Conservation (phyloP, 768 basidiomycete genomes). For the Daedaleopsis sinensis region DNA sequence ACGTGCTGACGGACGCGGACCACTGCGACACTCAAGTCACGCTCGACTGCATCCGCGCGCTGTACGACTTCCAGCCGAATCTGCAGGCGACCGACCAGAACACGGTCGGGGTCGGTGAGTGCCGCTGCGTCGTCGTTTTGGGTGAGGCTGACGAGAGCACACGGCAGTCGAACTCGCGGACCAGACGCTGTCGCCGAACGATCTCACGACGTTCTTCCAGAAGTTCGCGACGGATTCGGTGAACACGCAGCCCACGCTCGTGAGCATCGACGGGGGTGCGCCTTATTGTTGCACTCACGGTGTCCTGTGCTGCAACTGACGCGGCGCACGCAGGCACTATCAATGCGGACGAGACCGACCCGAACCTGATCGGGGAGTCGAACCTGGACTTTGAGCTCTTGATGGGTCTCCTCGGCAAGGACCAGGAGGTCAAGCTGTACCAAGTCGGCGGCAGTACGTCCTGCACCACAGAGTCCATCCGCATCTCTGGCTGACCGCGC, state of each 20-base stretch:
- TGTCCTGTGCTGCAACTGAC: not conserved
- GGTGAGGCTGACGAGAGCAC: not conserved
- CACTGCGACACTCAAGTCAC: slow-evolving; percentile 26
- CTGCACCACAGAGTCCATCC: slow-evolving; percentile 1
- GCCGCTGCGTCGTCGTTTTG: not conserved
- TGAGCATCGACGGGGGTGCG: slow-evolving; percentile 39
- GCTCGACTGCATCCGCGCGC: slow-evolving; percentile 31
- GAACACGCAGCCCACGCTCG: slow-evolving; percentile 40
- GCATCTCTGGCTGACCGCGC: not conserved
- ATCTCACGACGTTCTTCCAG: slow-evolving; percentile 44
- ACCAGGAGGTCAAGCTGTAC: slow-evolving; percentile 21
- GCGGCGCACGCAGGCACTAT: not conserved
- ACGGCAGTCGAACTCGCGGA: slow-evolving; percentile 46
- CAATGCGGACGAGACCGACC: slow-evolving; percentile 33
- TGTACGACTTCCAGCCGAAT: slow-evolving; percentile 35
- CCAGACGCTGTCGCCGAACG: slow-evolving; percentile 41
- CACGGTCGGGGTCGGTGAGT: slow-evolving; percentile 28
- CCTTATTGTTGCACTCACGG: not conserved
- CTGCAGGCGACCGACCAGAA: slow-evolving; percentile 29
- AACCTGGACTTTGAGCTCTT: slow-evolving; percentile 76
- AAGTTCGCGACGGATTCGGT: slow-evolving; percentile 43
- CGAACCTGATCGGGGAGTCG: slow-evolving; percentile 64
- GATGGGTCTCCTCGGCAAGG: slow-evolving; percentile 44
- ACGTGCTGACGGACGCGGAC: not conserved
- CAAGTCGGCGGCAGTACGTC: slow-evolving; percentile 20